Percentiles rank a stretch among this genome's conserved stretches.
Conservation (phyloP, 2,329 filamentous ascomycete genomes). For the Tolypocladium nubicola region DNA sequence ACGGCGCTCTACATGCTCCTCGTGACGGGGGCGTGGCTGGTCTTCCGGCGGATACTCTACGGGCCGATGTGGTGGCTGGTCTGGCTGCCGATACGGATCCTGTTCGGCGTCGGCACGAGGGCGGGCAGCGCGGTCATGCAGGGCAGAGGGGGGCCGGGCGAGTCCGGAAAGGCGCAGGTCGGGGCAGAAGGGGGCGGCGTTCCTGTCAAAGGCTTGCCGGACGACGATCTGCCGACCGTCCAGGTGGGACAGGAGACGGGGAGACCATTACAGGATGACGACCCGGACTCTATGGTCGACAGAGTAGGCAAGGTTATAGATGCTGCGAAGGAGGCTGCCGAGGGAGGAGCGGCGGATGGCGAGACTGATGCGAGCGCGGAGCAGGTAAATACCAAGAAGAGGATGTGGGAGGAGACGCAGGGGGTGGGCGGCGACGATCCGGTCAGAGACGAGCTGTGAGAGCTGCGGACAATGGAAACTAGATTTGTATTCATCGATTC, state of each 20-base stretch:
- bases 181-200: not conserved
- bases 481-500: no score
- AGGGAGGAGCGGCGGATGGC: slow-evolving; percentile 12
- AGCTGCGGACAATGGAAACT: not conserved
- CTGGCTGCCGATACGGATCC: slow-evolving; percentile 65
- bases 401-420: slow-evolving; percentile 16
- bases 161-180: slow-evolving; percentile 18
- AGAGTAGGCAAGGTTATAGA: slow-evolving; percentile 46
- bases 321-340: slow-evolving; percentile 24
- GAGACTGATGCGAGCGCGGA: slow-evolving; percentile 5
- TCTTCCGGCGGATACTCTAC: slow-evolving; percentile 77
- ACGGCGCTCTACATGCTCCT: slow-evolving; percentile 77
- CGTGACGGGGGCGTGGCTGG: slow-evolving; percentile 69
- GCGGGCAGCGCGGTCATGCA: slow-evolving; percentile 42
- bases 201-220: slow-evolving; percentile 11
- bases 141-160: slow-evolving; percentile 13
- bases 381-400: slow-evolving; percentile 16
- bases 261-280: slow-evolving; percentile 10
- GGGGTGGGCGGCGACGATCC: slow-evolving; percentile 16
- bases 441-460: slow-evolving; percentile 27
- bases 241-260: slow-evolving; percentile 26
- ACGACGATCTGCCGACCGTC: slow-evolving; percentile 37
- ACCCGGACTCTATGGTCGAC: slow-evolving; percentile 34
- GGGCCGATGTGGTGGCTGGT: slow-evolving; percentile 85
- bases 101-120: slow-evolving; percentile 48